These are phyloP conservation scores for Madurella mycetomatis DNA, from an alignment of 2,329 filamentous ascomycete genomes.

Conservation along the genomic window DNA sequence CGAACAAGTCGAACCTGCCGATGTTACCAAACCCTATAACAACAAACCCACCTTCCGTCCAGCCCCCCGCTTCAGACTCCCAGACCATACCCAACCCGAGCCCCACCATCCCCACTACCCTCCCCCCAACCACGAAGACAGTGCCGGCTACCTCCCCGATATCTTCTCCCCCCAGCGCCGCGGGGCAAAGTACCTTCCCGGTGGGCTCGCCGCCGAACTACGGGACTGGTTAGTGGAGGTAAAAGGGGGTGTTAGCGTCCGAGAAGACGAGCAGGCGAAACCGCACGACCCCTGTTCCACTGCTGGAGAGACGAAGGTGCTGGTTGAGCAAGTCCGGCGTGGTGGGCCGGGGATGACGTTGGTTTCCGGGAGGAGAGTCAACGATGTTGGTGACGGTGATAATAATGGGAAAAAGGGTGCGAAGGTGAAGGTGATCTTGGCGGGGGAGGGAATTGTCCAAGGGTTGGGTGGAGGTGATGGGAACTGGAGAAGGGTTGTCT, in stretches of 20 bases:
- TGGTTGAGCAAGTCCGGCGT: constrained; percentile 20
- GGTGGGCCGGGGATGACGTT: constrained; percentile 28
- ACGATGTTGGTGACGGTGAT: neutral
- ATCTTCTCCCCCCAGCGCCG: constrained; percentile 37
- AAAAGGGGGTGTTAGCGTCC: constrained; percentile 30
- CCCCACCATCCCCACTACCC: neutral
- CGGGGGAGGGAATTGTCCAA: constrained; percentile 11
- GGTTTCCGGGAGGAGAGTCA: constrained; percentile 17
- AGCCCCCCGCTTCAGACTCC: constrained; percentile 38
- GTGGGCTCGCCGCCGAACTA: constrained; percentile 40
- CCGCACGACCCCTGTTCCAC: neutral
- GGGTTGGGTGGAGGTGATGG: constrained; percentile 18
- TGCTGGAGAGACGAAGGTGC: constrained; percentile 1
- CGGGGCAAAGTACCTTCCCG: constrained; percentile 34
- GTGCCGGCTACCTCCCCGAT: constrained; percentile 29
- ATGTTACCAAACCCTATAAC: no score
- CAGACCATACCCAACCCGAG: constrained; percentile 15
- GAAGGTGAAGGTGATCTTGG: constrained; percentile 6
- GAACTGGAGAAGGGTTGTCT: constrained; percentile 25
- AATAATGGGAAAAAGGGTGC: neutral
- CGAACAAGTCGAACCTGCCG: neutral
- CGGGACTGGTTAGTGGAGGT: constrained; percentile 43
- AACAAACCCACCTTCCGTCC: constrained; percentile 32
- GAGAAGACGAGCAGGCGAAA: constrained; percentile 18
- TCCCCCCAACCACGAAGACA: constrained; percentile 11